phyloP scores from a whole-genome alignment of 192 early-diverging fungal species.

The Gryganskiella cystojenkinii region DNA sequence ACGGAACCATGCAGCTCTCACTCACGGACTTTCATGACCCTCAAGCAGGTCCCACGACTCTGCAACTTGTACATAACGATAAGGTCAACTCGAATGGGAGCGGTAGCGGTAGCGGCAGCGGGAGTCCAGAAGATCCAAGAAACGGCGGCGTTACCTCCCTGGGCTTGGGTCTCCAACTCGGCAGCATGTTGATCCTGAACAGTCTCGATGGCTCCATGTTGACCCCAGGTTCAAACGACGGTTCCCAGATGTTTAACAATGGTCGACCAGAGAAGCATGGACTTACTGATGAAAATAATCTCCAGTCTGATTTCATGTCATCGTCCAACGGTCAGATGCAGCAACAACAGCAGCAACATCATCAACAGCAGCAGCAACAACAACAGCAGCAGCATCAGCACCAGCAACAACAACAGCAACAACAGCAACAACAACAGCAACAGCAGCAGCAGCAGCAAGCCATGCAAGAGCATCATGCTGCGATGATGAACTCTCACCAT shows the following conservation, averaged over 20 bases:
- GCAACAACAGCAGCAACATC: conserved; percentile 5
- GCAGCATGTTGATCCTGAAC: conserved; percentile 47
- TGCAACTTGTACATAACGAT: conserved; percentile 53
- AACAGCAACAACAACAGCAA: conserved; percentile 23
- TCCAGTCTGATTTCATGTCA: conserved; percentile 4
- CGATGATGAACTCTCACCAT: conserved; percentile 34
- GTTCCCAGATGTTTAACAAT: conserved; percentile 3
- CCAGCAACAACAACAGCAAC: conserved; percentile 22
- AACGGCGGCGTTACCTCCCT: conserved; percentile 1
- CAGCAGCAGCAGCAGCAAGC: conserved; percentile 17
- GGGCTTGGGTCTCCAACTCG: conserved; percentile 33
- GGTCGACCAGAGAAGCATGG: background rate
- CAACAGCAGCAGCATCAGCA: conserved; percentile 23
- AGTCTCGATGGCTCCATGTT: conserved; percentile 9
- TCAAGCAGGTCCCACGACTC: background rate
- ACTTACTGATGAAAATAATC: background rate
- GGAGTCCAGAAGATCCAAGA: background rate
- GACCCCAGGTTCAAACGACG: background rate
- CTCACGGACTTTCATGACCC: conserved; percentile 22
- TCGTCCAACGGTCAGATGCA: background rate
- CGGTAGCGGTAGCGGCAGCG: conserved; percentile 1
- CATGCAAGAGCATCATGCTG: conserved; percentile 19
- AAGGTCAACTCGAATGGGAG: background rate
- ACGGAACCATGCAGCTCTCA: conserved; percentile 23
- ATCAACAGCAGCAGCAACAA: conserved; percentile 11